Conservation (phyloP, 495 filamentous ascomycete species). For the Trichoderma virens region DNA sequence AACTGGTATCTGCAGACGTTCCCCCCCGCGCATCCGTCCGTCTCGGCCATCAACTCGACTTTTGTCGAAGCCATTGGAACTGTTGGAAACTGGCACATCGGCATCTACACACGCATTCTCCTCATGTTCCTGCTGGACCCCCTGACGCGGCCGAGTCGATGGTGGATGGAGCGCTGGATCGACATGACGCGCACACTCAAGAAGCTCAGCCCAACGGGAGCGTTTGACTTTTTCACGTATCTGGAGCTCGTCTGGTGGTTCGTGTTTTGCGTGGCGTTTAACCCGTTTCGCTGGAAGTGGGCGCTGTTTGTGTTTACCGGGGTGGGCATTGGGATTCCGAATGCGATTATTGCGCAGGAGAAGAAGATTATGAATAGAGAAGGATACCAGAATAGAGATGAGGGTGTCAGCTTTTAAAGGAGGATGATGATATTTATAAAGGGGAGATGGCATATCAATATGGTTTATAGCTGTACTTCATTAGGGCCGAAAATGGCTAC, state of each 20-base stretch:
- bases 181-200: constrained; percentile 76
- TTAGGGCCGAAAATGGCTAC: too few relatives aligned
- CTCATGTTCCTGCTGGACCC: constrained; percentile 82
- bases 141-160: constrained; percentile 58
- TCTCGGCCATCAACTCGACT: constrained; percentile 77
- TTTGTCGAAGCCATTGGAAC: constrained; percentile 76
- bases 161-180: constrained; percentile 80
- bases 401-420: constrained; percentile 49
- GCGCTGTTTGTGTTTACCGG: constrained; percentile 73
- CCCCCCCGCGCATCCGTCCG: constrained; percentile 53
- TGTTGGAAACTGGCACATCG: constrained; percentile 81
- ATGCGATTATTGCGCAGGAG: constrained; percentile 57
- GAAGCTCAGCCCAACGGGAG: constrained; percentile 53
- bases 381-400: constrained; percentile 19
- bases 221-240: constrained; percentile 87
- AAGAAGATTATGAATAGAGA: constrained; percentile 44
- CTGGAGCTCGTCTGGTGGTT: constrained; percentile 82
- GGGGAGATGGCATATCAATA: constrained; percentile 30
- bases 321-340: constrained; percentile 57
- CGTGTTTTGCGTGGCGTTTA: constrained; percentile 64
- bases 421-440: constrained; percentile 14
- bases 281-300: constrained; percentile 83
- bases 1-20: constrained; percentile 88
- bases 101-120: constrained; percentile 77
- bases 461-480: too few relatives aligned